These are phyloP conservation scores for Marasmius tenuissimus DNA, from an alignment of 1,284 basidiomycete genomes.

Conservation along the genomic window DNA sequence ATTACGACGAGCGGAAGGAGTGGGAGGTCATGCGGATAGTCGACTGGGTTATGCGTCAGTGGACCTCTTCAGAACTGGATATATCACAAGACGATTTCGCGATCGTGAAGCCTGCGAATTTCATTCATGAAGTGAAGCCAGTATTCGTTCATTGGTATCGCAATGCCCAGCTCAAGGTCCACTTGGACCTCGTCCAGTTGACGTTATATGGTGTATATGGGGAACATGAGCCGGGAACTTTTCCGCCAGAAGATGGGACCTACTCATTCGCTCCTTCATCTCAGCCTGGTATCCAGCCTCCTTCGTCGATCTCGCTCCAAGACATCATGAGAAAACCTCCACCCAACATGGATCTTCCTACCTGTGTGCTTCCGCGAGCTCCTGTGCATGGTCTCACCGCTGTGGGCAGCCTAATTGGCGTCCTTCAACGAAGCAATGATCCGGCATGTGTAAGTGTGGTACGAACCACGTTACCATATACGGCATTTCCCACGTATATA, in stretches of 20 bases:
- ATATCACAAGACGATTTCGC: background rate
- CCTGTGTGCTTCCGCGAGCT: no score
- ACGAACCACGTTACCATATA: no score
- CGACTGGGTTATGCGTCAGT: background rate
- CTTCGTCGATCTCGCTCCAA: no score
- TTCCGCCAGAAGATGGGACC: background rate
- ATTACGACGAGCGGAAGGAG: background rate
- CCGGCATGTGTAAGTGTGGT: no score
- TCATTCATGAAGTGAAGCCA: background rate
- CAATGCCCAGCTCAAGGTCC: background rate
- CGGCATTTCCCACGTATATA: no score
- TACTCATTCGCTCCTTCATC: background rate
- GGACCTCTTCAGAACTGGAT: background rate
- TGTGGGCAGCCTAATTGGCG: no score
- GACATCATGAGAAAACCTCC: no score
- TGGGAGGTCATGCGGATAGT: background rate
- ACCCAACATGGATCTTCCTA: no score
- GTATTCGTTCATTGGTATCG: background rate
- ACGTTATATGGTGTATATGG: background rate
- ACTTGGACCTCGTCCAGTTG: background rate
- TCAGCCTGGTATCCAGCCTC: background rate
- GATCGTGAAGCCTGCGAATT: background rate
- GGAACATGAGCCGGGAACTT: no score
- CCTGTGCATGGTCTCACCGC: no score
- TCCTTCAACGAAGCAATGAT: no score